Conservation (phyloP, 192 early-diverging fungal species). For the Dispira simplex region DNA sequence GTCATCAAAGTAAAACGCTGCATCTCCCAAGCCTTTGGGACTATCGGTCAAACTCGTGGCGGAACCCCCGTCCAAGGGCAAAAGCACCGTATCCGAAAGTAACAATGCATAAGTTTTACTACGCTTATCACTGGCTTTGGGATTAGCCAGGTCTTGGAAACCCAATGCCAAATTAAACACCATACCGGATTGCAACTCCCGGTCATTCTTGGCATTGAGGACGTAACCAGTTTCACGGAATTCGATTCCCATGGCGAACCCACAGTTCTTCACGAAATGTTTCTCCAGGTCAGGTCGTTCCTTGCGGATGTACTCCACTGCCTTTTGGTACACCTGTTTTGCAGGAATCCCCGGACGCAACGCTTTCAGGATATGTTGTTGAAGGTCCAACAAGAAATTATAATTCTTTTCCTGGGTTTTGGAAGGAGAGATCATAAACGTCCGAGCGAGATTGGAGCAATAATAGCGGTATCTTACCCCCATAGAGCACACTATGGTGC, state of each 20-base stretch:
- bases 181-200: conserved; percentile 64
- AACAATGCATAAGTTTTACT: conserved; percentile 70
- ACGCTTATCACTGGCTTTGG: conserved; percentile 49
- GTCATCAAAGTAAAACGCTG: conserved; percentile 32
- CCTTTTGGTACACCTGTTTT: conserved; percentile 59
- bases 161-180: conserved; percentile 70
- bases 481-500: conserved; percentile 83
- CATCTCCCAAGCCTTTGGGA: conserved; percentile 22
- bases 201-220: conserved; percentile 52
- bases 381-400: conserved; percentile 72
- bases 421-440: conserved; percentile 83
- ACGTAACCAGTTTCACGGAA: conserved; percentile 73
- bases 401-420: conserved; percentile 86
- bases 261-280: conserved; percentile 78
- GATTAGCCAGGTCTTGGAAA: conserved; percentile 70
- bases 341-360: conserved; percentile 62
- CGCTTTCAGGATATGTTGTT: conserved; percentile 48
- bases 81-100: conserved; percentile 68
- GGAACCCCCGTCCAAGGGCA: conserved; percentile 19
- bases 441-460: conserved; percentile 87
- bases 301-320: conserved; percentile 46
- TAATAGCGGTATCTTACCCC: conserved; percentile 91
- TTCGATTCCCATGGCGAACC: conserved; percentile 87
- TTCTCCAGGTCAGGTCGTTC: conserved; percentile 73
- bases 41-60: conserved; percentile 20